These are phyloP conservation scores for Periconia macrospinosa DNA, from an alignment of 2,329 filamentous ascomycete genomes.

Conservation along the genomic window DNA sequence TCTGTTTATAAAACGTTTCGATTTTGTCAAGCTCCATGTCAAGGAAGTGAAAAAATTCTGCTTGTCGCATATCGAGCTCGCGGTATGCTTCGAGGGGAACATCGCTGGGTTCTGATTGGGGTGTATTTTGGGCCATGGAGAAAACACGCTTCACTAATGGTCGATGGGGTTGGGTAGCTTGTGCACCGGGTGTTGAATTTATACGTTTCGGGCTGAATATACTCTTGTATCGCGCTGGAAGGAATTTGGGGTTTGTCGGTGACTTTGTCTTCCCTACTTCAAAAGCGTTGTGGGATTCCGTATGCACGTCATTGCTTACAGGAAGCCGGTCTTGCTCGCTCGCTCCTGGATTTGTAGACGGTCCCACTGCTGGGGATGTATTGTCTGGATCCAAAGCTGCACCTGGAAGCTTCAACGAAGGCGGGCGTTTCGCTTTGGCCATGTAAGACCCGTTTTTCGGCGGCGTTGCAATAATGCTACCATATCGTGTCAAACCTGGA, in stretches of 20 bases:
- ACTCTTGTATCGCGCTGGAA: slow-evolving; percentile 37
- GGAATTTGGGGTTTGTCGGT: slow-evolving; percentile 32
- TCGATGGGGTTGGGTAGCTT: slow-evolving; percentile 28
- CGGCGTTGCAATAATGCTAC: slow-evolving; percentile 64
- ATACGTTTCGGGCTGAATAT: slow-evolving; percentile 46
- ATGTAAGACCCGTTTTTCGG: slow-evolving; percentile 8
- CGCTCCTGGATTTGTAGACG: neutral
- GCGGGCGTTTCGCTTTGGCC: slow-evolving; percentile 40
- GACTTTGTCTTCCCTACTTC: slow-evolving; percentile 47
- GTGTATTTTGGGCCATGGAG: slow-evolving; percentile 46
- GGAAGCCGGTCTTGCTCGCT: slow-evolving; percentile 22
- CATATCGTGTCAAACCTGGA: slow-evolving; percentile 56
- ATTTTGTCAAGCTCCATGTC: slow-evolving; percentile 88
- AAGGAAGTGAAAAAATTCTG: slow-evolving; percentile 85
- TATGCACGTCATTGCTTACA: slow-evolving; percentile 6
- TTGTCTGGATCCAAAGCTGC: slow-evolving; percentile 58
- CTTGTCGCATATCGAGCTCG: slow-evolving; percentile 71
- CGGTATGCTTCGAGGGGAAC: slow-evolving; percentile 60
- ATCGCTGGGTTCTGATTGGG: slow-evolving; percentile 46
- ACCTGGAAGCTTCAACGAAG: slow-evolving; percentile 62
- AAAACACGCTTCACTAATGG: slow-evolving; percentile 44
- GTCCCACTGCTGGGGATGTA: slow-evolving; percentile 14
- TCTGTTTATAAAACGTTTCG: slow-evolving; percentile 82
- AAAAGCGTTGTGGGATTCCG: slow-evolving; percentile 42
- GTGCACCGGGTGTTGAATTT: slow-evolving; percentile 41